A percentile compares a stretch with the other conserved stretches of the same genome.
These are phyloP conservation scores for Pseudogymnoascus sp. DNA, from an alignment of 2,329 filamentous ascomycete species.

Conservation along the genomic window DNA sequence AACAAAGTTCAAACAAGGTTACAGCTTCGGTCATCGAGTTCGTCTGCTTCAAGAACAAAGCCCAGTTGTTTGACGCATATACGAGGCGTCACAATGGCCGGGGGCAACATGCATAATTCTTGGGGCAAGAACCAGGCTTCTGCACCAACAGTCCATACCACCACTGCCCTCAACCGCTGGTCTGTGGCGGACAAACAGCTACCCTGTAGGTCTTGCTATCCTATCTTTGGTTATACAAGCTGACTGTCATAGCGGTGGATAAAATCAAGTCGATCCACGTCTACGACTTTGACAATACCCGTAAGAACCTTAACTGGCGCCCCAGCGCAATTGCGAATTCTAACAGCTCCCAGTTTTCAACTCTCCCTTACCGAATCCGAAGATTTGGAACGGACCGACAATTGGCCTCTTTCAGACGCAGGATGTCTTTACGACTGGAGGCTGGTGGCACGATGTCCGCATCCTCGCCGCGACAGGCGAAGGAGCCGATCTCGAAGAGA, in stretches of 20 bases:
- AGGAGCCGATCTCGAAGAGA: conserved; percentile 73
- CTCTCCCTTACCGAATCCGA: conserved; percentile 80
- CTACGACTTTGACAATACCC: conserved; percentile 97
- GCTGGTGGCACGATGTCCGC: conserved; percentile 93
- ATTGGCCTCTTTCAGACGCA: conserved; percentile 69
- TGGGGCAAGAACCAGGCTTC: conserved; percentile 11
- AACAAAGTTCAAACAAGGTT: conserved; percentile 1
- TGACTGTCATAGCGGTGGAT: conserved; percentile 42
- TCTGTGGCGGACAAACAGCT: conserved; percentile 67
- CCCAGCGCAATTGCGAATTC: conserved; percentile 8
- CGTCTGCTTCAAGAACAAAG: not conserved
- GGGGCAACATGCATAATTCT: conserved; percentile 9
- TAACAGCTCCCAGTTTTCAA: conserved; percentile 61
- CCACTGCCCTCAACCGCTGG: conserved; percentile 76
- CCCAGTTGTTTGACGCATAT: not conserved
- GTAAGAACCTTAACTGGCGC: conserved; percentile 41
- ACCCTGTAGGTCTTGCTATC: conserved; percentile 45
- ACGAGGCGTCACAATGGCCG: not conserved
- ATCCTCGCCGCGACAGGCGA: conserved; percentile 82
- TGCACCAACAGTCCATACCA: conserved; percentile 38
- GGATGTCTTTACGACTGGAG: conserved; percentile 71
- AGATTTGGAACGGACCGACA: conserved; percentile 74
- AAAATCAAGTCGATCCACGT: conserved; percentile 76
- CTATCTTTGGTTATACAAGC: conserved; percentile 15
- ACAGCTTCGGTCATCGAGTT: not conserved